Evolutionary conservation across 2,329 filamentous ascomycete genomes (phyloP).

Genomic region (Hypomyces perniciosus): DNA sequence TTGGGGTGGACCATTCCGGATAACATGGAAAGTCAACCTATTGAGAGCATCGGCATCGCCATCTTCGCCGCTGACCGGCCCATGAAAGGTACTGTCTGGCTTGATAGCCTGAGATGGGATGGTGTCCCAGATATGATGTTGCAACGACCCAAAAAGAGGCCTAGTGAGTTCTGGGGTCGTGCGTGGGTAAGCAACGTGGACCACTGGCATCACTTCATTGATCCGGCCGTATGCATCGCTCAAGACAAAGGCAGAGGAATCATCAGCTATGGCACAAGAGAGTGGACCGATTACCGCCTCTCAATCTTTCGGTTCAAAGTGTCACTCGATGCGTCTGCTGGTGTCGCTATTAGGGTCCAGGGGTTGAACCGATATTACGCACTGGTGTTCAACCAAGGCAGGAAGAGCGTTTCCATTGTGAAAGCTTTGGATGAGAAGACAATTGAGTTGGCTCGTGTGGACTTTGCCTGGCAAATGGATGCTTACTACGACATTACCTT

Average conservation of each 20-base stretch:
- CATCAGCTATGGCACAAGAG: slow-evolving; percentile 26
- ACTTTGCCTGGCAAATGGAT: slow-evolving; percentile 9
- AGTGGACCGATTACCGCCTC: slow-evolving; percentile 25
- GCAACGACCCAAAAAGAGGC: neutral
- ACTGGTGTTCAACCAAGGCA: slow-evolving; percentile 15
- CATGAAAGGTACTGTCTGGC: slow-evolving; percentile 7
- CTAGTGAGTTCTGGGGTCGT: slow-evolving; percentile 9
- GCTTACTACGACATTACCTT: neutral
- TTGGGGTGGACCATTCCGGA: slow-evolving; percentile 9
- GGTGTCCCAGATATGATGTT: slow-evolving; percentile 12
- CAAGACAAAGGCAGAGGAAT: slow-evolving; percentile 20
- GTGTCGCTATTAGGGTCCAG: slow-evolving; percentile 22
- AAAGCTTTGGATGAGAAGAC: slow-evolving; percentile 9
- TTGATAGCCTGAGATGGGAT: slow-evolving; percentile 9
- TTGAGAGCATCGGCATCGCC: slow-evolving; percentile 9
- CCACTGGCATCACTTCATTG: neutral
- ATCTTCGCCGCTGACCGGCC: neutral
- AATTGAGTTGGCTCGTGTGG: neutral
- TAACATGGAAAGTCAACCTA: slow-evolving; percentile 10
- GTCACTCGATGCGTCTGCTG: slow-evolving; percentile 19
- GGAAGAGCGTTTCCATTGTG: slow-evolving; percentile 11
- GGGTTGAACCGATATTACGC: slow-evolving; percentile 28
- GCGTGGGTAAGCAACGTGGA: slow-evolving; percentile 11
- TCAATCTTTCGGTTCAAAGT: slow-evolving; percentile 18
- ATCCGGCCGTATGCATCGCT: slow-evolving; percentile 4